A percentile compares a stretch with the other conserved stretches of the same genome.
phyloP scores from a whole-genome alignment of 108 stramenopile species.

The Parietichytrium sp. region DNA sequence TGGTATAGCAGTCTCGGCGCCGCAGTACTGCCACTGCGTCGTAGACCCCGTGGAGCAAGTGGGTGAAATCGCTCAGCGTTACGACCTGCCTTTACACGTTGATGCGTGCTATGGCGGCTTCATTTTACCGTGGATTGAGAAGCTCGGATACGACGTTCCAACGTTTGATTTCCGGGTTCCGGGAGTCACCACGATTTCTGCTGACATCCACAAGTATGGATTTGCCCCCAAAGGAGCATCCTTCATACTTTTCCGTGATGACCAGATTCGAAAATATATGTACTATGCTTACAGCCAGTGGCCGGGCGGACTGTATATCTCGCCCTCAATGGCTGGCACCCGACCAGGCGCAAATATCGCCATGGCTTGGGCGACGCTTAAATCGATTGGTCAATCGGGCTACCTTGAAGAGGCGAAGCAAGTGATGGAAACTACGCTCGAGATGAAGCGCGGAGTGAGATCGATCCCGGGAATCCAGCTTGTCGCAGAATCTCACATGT shows the following conservation, averaged over 20 bases:
- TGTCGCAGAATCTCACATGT: neutral
- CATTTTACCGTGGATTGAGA: neutral
- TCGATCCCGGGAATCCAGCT: slow-evolving; percentile 32
- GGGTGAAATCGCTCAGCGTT: neutral
- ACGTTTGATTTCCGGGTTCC: slow-evolving; percentile 47
- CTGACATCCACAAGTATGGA: slow-evolving; percentile 49
- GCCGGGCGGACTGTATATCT: slow-evolving; percentile 44
- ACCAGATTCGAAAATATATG: neutral
- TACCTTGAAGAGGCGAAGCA: slow-evolving; percentile 16
- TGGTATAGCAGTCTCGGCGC: slow-evolving; percentile 30
- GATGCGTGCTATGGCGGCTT: slow-evolving; percentile 46
- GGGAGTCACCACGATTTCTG: slow-evolving; percentile 46
- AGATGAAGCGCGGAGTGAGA: neutral
- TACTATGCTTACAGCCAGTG: slow-evolving; percentile 24
- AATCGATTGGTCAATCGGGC: slow-evolving; percentile 31
- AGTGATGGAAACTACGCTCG: neutral
- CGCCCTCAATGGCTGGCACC: slow-evolving; percentile 41
- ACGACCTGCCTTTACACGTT: slow-evolving; percentile 34
- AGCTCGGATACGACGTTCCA: neutral
- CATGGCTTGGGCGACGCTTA: slow-evolving; percentile 32
- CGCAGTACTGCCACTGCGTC: slow-evolving; percentile 42
- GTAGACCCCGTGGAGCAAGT: slow-evolving; percentile 34
- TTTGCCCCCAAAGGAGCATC: slow-evolving; percentile 37
- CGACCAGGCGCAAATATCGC: slow-evolving; percentile 41
- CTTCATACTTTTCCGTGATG: neutral